Evolutionary conservation across 75 land plant species (phyloP), one percentile per base, ranked within the genome.

Genomic region (Picea sitchensis): DNA sequence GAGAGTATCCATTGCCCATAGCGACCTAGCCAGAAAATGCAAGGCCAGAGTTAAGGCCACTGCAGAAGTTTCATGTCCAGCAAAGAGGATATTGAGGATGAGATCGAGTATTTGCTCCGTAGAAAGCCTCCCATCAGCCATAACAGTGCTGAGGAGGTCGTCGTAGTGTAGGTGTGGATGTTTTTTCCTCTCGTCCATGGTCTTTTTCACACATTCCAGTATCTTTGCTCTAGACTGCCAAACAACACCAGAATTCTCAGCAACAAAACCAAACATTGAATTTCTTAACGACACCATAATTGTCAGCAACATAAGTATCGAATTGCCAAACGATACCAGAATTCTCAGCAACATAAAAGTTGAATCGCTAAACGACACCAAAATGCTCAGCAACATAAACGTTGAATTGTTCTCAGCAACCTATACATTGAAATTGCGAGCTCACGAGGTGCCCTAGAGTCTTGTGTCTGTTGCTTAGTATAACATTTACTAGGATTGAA

Each of bases 41-140:
- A 93, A 86, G 64, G 90, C 88, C 6, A 93, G 78, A 61, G 95
- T 83, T 30, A 93, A 82, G 41, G 93, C 88, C 2, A 91, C 88
- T 11, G 95, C 89, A 0, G 95, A 87, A 31, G 99, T 96, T 74
- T 96, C 97, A 71, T 96, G 99, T 21, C 99, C 99, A 18, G 99
- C 99, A 75, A 96, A 96, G 13, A 96, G 92, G 73, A 96, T 74
- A 59, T 92, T 89, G 17, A 92, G 84, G 6, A 96, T 59, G 60
- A 92, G 84, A 65, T 96, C 99, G 11, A 90, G 85, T 3, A 95
- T 90, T 79, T 92, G 92, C 72, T 92, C 94, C 18, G 81, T 89
- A 7, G 87, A 86, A 12, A 93, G 90, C 79, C 78, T 83, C 1
- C 91, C 86, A 30, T 88, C 86, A 80, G 83, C 89, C 80, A 88